A percentile compares a stretch with the other conserved stretches of the same genome.
phyloP scores from a whole-genome alignment of 2,329 filamentous ascomycete genomes.

The Fonsecaea monophora region DNA sequence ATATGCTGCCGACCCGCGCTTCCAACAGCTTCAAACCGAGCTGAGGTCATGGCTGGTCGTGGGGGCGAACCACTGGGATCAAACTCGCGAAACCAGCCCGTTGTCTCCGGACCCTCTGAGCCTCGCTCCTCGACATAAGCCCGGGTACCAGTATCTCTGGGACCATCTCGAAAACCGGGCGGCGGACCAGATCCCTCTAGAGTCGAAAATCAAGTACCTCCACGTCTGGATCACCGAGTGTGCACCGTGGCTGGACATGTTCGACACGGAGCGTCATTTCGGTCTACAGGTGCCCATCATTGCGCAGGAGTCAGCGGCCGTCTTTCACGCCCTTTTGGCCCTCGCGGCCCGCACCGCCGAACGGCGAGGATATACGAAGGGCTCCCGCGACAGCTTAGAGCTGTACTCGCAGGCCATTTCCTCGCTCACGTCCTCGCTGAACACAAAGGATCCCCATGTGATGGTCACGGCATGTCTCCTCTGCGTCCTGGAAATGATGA shows the following conservation, averaged over 20 bases:
- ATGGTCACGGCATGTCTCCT: constrained; percentile 27
- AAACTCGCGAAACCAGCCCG: constrained; percentile 9
- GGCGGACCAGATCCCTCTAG: constrained; percentile 16
- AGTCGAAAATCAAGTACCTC: constrained; percentile 16
- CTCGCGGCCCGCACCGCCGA: constrained; percentile 62
- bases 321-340: constrained; percentile 60
- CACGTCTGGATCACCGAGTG: constrained; percentile 22
- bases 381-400: constrained; percentile 57
- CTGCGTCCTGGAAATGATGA: constrained; percentile 33
- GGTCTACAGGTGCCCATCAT: constrained; percentile 55
- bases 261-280: constrained; percentile 61
- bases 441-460: constrained; percentile 19
- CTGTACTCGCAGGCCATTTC: constrained; percentile 61
- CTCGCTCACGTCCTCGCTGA: constrained; percentile 19
- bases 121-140: background rate
- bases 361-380: constrained; percentile 49
- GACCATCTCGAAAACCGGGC: constrained; percentile 5
- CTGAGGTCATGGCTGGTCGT: constrained; percentile 24
- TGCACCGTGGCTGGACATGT: constrained; percentile 60
- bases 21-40: constrained; percentile 25
- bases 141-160: constrained; percentile 10
- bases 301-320: constrained; percentile 45
- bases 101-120: background rate
- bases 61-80: constrained; percentile 5
- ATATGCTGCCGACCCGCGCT: constrained; percentile 22